Conservation (phyloP, 1,284 basidiomycete genomes). For the Sporisorium graminicola region DNA sequence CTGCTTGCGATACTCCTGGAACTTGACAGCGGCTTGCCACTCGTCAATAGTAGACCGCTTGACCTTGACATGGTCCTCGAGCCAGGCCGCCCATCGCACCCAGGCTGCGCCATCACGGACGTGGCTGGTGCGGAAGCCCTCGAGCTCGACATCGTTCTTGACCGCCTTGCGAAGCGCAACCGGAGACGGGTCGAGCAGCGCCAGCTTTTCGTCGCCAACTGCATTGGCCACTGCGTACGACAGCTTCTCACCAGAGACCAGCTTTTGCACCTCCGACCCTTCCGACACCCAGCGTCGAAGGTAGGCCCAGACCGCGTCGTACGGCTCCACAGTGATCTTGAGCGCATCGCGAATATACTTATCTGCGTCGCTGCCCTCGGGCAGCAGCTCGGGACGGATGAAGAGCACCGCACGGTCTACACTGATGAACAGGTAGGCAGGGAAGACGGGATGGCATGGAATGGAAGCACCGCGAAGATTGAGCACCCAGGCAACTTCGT, state of each 20-base stretch:
- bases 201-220: slow-evolving; percentile 49
- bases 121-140: slow-evolving; percentile 60
- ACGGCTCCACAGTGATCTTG: slow-evolving; percentile 37
- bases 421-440: slow-evolving; percentile 58
- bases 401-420: slow-evolving; percentile 47
- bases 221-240: slow-evolving; percentile 59
- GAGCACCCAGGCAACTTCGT: slow-evolving; percentile 66
- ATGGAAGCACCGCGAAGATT: slow-evolving; percentile 65
- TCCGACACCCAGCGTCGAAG: slow-evolving; percentile 41
- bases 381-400: slow-evolving; percentile 49
- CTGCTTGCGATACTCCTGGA: slow-evolving; percentile 45
- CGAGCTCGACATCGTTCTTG: slow-evolving; percentile 64
- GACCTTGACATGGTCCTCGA: slow-evolving; percentile 59
- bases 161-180: slow-evolving; percentile 61
- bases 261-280: slow-evolving; percentile 27
- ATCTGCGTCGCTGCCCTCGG: slow-evolving; percentile 25
- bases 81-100: slow-evolving; percentile 67
- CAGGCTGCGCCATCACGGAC: slow-evolving; percentile 66
- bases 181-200: slow-evolving; percentile 37
- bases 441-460: slow-evolving; percentile 65
- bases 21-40: slow-evolving; percentile 55
- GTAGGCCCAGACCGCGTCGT: slow-evolving; percentile 51
- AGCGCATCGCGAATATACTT: slow-evolving; percentile 46
- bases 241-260: slow-evolving; percentile 56
- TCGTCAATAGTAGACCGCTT: slow-evolving; percentile 51